Base-by-base conservation (phyloP, 2,329 filamentous ascomycete genomes). In the Dothideomycetes sp. region DNA sequence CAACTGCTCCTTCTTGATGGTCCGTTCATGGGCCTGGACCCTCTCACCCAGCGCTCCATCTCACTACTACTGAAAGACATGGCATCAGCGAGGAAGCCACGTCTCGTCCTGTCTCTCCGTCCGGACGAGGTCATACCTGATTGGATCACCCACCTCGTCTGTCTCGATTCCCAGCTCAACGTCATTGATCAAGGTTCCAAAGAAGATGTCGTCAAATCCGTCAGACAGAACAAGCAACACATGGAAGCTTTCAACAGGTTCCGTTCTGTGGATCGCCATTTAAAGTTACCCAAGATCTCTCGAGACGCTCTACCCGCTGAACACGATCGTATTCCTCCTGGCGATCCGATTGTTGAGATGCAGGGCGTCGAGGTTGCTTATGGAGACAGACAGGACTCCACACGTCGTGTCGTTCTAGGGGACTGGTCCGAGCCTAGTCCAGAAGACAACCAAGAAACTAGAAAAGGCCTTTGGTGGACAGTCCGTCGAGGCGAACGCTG, bases 11-110 rank as follows among this genome's bases (percentile, higher is more conserved):
- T 96, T 38, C 69, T 94, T 2, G 91, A 98, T 62, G 89, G 94
- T 53, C 89, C 91, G 1, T 95, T 95, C 56, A 94, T 95, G 84
- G 89, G 91, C 0, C 69, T 98, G 12, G 91, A 96, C 60, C 91
- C 89, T 11, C 80, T 80, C 5, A 93, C 87, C 0, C 74, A 84
- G 10, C 69, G 73, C 10, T 74, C 74, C 1, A 64, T 96, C 50
- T 89, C 83, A 28, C 70, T 72, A 0, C 67, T 96, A 33, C 65
- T 95, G 16, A 65, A 76, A 48, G 69, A 70, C 0, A 64, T 95
- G 42, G 83, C 86, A 0, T 69, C 74, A 44, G 72, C 70, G 34
- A 74, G 74, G 11, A 70, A 68, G 5, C 88, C 87, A 0, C 72
- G 85, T 22, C 65, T 96, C 17, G 68, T 96, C 2, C 63, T 96